Base-by-base conservation (phyloP, 1,284 basidiomycete genomes). In the Trametes hirsuta region DNA sequence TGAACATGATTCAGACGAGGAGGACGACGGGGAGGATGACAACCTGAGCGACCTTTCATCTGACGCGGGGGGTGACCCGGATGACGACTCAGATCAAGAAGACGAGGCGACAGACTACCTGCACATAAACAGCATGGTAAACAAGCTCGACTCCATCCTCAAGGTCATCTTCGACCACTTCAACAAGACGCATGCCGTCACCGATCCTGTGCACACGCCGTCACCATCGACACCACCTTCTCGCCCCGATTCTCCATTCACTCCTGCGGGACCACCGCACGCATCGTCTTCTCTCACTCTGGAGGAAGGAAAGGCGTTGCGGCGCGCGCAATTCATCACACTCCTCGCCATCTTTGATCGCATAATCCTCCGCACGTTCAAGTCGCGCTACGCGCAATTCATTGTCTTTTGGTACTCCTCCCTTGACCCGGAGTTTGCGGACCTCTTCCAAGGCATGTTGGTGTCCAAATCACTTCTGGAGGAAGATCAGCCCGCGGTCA, bases 301-400 rank as follows among this genome's bases (percentile, higher is more conserved):
- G 25, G 77, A 78, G 65, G 68, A 71, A 30, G 69, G 69, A 39
- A 79, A 76, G 63, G 69, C 74, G 14, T 70, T 76, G 22, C 79
- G 83, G 3, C 77, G 79, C 21, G 73, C 82, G 0, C 90, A 93
- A 68, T 99, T 98, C 74, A 86, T 94, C 70, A 86, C 90, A 12
- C 86, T 99, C 11, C 85, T 99, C 48, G 87, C 90, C 65, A 93
- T 98, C 66, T 99, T 99, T 71, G 92, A 97, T 70, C 89, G 94
- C 37, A 88, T 90, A 47, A 95, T 99, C 70, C 84, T 99, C 47
- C 91, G 90, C 37, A 99, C 97, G 0, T 97, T 97, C 79, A 95
- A 96, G 72, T 98, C 95, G 0, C 92, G 97, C 44, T 97, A 99
- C 74, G 96, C 95, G 1, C 97, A 99, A 69, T 99, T 99, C 77